Conservation (phyloP, 495 filamentous ascomycete species). For the Ramalina intermedia region DNA sequence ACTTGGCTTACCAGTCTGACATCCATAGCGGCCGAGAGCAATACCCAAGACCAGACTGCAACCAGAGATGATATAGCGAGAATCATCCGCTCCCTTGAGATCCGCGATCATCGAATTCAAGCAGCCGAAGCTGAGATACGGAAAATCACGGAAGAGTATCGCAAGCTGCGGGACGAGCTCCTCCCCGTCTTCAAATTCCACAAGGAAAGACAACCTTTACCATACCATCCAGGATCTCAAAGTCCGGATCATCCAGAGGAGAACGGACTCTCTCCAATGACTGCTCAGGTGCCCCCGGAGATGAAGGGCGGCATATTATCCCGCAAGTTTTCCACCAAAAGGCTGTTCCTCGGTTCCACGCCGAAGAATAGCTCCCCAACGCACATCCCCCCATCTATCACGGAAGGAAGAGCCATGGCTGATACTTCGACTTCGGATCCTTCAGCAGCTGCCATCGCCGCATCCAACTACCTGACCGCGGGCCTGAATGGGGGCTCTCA, state of each 20-base stretch:
- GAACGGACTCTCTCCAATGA: slow-evolving; percentile 25
- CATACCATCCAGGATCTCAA: slow-evolving; percentile 25
- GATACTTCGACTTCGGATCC: slow-evolving; percentile 41
- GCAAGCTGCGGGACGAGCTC: slow-evolving; percentile 74
- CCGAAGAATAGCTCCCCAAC: slow-evolving; percentile 77
- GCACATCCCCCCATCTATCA: slow-evolving; percentile 45
- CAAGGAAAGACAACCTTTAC: slow-evolving; percentile 86
- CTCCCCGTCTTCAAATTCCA: slow-evolving; percentile 76
- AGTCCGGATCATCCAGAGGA: slow-evolving; percentile 25
- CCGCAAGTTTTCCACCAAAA: slow-evolving; percentile 81
- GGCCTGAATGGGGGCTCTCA: slow-evolving; percentile 56
- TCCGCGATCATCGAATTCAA: slow-evolving; percentile 76
- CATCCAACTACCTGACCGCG: slow-evolving; percentile 60
- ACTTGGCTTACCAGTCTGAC: slow-evolving; percentile 1
- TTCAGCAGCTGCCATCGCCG: slow-evolving; percentile 51
- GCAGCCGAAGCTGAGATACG: slow-evolving; percentile 68
- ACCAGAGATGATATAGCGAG: slow-evolving; percentile 84
- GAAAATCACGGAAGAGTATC: slow-evolving; percentile 70
- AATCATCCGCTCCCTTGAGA: slow-evolving; percentile 69
- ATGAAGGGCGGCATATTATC: slow-evolving; percentile 42
- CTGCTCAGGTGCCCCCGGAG: slow-evolving; percentile 15
- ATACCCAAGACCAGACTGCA: slow-evolving; percentile 66
- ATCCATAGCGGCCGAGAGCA: slow-evolving; percentile 69
- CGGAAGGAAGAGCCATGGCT: slow-evolving; percentile 35
- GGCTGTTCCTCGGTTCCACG: slow-evolving; percentile 66